Evolutionary conservation across 257 asterid species (phyloP).

Genomic region (Handroanthus guayacan): DNA sequence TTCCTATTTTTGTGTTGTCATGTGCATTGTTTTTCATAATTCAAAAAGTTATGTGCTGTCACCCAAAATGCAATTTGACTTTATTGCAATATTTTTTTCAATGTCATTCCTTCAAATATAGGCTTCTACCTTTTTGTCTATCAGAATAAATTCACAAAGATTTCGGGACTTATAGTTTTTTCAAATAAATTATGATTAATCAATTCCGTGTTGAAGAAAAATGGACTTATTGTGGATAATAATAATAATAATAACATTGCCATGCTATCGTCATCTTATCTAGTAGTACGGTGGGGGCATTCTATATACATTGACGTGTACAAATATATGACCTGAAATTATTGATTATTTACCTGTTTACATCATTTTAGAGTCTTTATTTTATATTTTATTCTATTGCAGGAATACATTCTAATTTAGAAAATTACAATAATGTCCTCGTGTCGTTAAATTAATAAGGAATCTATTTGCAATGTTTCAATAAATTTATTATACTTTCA

Average conservation of each 20-base stretch:
- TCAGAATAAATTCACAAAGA: background rate
- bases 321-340: background rate
- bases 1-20: background rate
- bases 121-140: too few species aligned
- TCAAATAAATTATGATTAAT: background rate
- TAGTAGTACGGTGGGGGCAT: background rate
- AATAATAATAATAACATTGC: background rate
- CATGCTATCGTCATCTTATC: background rate
- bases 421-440: too few species aligned
- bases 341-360: too few species aligned
- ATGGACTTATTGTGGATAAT: background rate
- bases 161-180: background rate
- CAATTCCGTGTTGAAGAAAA: constrained; percentile 23
- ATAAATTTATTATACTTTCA: too few species aligned
- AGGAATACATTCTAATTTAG: too few species aligned
- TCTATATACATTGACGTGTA: background rate
- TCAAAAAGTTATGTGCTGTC: constrained; percentile 16
- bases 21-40: background rate
- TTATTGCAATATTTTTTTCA: background rate
- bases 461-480: too few species aligned
- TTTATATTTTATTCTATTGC: too few species aligned
- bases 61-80: constrained; percentile 19
- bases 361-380: too few species aligned
- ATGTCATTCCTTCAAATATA: background rate
- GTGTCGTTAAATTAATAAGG: too few species aligned